These are phyloP conservation scores for Globisporangium viniferum DNA, from an alignment of 352 stramenopile species.

Conservation along the genomic window DNA sequence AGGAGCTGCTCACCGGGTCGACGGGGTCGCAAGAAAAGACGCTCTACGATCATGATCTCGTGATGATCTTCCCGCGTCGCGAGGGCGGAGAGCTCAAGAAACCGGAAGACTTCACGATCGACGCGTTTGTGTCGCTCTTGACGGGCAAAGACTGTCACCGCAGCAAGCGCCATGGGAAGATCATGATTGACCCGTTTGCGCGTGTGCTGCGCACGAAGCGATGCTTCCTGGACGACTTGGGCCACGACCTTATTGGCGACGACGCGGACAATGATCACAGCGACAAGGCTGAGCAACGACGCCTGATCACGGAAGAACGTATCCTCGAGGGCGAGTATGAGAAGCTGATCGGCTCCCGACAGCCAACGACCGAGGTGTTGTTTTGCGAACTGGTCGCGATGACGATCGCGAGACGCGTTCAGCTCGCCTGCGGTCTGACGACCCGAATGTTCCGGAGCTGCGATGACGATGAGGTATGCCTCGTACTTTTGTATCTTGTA, in stretches of 20 bases:
- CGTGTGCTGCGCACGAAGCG: constrained; percentile 61
- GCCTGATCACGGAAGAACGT: constrained; percentile 33
- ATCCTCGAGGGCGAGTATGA: constrained; percentile 64
- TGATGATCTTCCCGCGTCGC: constrained; percentile 77
- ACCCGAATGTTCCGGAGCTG: constrained; percentile 81
- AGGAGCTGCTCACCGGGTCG: constrained; percentile 17
- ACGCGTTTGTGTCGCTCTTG: constrained; percentile 64
- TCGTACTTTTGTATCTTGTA: neutral
- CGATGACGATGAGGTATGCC: constrained; percentile 42
- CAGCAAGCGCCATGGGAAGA: constrained; percentile 26
- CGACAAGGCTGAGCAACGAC: constrained; percentile 37
- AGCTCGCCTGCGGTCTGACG: constrained; percentile 74
- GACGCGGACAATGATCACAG: constrained; percentile 51
- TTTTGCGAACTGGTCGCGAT: constrained; percentile 76
- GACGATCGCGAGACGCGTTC: constrained; percentile 56
- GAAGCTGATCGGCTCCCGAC: constrained; percentile 34
- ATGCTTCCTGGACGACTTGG: constrained; percentile 71
- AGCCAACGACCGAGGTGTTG: constrained; percentile 44
- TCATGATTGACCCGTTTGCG: constrained; percentile 72
- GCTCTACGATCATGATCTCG: constrained; percentile 74
- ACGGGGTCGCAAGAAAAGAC: constrained; percentile 34
- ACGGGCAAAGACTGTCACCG: constrained; percentile 61
- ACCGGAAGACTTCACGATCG: constrained; percentile 55
- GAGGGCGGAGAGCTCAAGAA: constrained; percentile 66
- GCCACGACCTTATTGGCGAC: constrained; percentile 35